Conservation (phyloP, 75 land plant species). For the Adiantum capillusveneris region DNA sequence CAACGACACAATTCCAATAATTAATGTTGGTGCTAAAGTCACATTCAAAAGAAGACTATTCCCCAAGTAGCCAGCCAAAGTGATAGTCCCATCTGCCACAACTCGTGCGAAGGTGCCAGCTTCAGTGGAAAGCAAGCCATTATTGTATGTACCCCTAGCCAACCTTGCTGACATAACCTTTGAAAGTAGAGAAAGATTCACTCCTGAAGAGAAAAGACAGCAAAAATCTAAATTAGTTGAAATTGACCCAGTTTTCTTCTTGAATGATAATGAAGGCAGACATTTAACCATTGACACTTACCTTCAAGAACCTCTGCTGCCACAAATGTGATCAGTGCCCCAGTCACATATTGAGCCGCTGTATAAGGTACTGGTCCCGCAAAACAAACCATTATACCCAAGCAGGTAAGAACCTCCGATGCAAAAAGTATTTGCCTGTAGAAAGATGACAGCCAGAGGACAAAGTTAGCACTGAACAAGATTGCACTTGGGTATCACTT, state of each 20-base stretch:
- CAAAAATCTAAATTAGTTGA: too few relatives aligned
- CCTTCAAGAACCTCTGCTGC: conserved; percentile 90
- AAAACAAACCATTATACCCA: conserved; percentile 74
- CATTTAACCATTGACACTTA: too few relatives aligned
- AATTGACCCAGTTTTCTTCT: too few relatives aligned
- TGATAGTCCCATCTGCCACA: conserved; percentile 64
- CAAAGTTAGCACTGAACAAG: too few relatives aligned
- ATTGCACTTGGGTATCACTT: too few relatives aligned
- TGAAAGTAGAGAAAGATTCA: conserved; percentile 64
- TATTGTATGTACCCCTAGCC: conserved; percentile 72
- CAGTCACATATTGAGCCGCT: conserved; percentile 64
- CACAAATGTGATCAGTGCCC: conserved; percentile 81
- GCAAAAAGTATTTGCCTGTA: conserved; percentile 85
- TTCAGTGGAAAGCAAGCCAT: conserved; percentile 77
- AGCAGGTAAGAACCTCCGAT: conserved; percentile 67
- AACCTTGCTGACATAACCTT: conserved; percentile 79
- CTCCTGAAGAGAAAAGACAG: conserved; percentile 37
- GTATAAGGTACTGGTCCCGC: conserved; percentile 43
- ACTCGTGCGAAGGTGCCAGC: conserved; percentile 83
- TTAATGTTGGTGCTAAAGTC: conserved; percentile 51
- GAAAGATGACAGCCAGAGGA: too few relatives aligned
- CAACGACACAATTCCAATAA: conserved; percentile 46
- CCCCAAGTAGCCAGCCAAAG: conserved; percentile 63
- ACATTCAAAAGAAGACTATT: conserved; percentile 40
- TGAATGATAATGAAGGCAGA: too few relatives aligned